These are phyloP conservation scores for Parachaetomium inaequale DNA, from an alignment of 495 filamentous ascomycete species.

Conservation along the genomic window DNA sequence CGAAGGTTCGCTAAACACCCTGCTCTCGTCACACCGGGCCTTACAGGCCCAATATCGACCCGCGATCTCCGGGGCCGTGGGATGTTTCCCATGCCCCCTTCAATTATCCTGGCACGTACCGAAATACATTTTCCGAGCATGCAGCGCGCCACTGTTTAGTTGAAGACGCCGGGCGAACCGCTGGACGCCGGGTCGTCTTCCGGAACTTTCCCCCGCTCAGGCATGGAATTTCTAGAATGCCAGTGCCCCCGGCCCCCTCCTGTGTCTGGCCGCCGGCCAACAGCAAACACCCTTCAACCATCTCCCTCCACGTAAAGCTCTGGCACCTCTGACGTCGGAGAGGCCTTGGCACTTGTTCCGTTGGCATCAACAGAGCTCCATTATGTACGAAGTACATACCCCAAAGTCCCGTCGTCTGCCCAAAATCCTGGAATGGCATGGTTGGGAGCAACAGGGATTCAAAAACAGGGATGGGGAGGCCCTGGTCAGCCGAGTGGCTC, in stretches of 20 bases:
- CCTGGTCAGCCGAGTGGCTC: neutral
- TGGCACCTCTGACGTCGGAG: too few relatives aligned
- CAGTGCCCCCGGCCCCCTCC: neutral
- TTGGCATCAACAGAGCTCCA: too few relatives aligned
- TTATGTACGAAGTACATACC: too few relatives aligned
- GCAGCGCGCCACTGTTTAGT: neutral
- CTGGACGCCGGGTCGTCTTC: conserved; percentile 17
- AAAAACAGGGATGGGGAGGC: neutral
- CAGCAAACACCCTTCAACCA: neutral
- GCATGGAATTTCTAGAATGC: neutral
- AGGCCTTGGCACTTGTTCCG: too few relatives aligned
- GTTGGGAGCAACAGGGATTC: neutral
- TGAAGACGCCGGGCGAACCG: neutral
- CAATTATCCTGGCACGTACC: conserved; percentile 19
- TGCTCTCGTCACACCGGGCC: conserved; percentile 24
- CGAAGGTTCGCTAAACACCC: neutral
- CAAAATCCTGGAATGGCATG: neutral
- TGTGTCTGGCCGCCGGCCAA: too few relatives aligned
- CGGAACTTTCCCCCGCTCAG: conserved; percentile 28
- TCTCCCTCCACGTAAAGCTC: too few relatives aligned
- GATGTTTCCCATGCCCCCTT: conserved; percentile 16
- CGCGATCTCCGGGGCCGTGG: conserved; percentile 17
- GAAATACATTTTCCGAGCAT: neutral
- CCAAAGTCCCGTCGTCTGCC: too few relatives aligned
- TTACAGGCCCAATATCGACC: conserved; percentile 11